Evolutionary conservation across 805 yeast genomes (phyloP).

Genomic region (Myxozyma neotropica): DNA sequence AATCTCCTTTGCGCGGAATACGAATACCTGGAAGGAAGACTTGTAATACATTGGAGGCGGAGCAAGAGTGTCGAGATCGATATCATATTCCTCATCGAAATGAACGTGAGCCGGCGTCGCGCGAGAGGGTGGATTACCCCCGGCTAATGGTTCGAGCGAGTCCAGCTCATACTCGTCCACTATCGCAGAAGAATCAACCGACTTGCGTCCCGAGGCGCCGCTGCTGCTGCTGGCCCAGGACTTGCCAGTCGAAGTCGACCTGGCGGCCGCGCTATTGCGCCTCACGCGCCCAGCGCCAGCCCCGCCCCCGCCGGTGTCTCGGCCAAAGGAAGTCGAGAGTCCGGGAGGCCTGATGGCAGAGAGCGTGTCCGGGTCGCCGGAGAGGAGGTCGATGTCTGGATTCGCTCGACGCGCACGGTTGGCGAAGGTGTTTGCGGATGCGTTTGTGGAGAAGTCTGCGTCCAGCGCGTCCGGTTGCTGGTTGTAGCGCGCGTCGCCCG

Average conservation of each 20-base stretch:
- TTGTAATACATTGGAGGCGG: not conserved
- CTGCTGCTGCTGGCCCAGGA: not conserved
- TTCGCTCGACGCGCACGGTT: conserved; percentile 9
- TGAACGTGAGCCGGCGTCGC: too few species aligned
- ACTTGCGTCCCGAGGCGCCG: conserved; percentile 1
- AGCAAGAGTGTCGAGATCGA: conserved; percentile 1
- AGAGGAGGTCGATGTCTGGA: conserved; percentile 6
- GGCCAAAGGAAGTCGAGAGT: not conserved
- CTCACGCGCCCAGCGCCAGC: too few species aligned
- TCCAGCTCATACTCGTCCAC: conserved; percentile 12
- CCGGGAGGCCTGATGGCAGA: conserved; percentile 1
- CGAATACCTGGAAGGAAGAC: not conserved
- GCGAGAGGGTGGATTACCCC: too few species aligned
- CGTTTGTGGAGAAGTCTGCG: conserved; percentile 34
- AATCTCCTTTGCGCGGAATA: conserved; percentile 1
- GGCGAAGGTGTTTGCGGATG: conserved; percentile 25
- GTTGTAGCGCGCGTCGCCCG: conserved; percentile 35
- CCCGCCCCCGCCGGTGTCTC: too few species aligned
- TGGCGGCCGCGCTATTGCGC: not conserved
- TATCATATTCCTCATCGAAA: too few species aligned
- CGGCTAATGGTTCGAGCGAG: conserved; percentile 12
- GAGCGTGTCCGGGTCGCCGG: conserved; percentile 7
- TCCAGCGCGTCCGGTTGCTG: conserved; percentile 37
- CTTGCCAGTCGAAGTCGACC: too few species aligned
- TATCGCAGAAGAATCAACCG: conserved; percentile 2